Base-by-base conservation (phyloP, 2,329 filamentous ascomycete genomes). In the Arthrobotrys pseudoclavata region DNA sequence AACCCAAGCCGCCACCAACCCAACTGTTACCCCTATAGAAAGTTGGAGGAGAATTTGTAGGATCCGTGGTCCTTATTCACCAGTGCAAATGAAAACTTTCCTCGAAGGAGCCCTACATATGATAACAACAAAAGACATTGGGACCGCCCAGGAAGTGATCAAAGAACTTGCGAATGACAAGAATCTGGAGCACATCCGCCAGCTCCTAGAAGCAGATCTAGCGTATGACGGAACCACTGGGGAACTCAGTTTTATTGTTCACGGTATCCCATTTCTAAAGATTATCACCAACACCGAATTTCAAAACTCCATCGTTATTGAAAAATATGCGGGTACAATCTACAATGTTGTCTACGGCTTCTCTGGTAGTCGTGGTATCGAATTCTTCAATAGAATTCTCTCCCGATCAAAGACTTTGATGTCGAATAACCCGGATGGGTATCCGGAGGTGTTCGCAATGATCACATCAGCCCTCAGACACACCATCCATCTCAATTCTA, bases 311-410 rank as follows among this genome's bases (percentile, higher is more conserved):
- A 72, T 85, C 10, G 80, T 86, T 1, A 79, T 86, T 4, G 84
- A 86, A 72, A 81, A 82, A 13, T 81, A 83, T 1, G 81, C 86
- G 12, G 84, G 83, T 18, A 85, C 83, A 2, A 84, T 87, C 24
- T 86, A 84, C 81, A 86, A 83, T 34, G 83, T 84, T 79, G 79
- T 87, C 10, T 86, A 83, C 68, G 85, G 85, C 1, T 63, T 81
- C n/a, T 81, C 81, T 47, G 85, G 85, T 31, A 80, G 77, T 7
- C 83, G 84, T 76, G 84, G 82, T 15, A 80, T 83, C 12, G 69
- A 69, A 1, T 79, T 86, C 24, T 85, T 84, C 79, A 48, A 80
- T 81, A 52, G 79, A 79, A 34, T 80, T 68, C 34, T 80, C 79
- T 50, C 79, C 82, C 40, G 76, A 47, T 55, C 79, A 47, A 26